Base-by-base conservation (phyloP, 495 filamentous ascomycete species). In the Lophium mytilinum region DNA sequence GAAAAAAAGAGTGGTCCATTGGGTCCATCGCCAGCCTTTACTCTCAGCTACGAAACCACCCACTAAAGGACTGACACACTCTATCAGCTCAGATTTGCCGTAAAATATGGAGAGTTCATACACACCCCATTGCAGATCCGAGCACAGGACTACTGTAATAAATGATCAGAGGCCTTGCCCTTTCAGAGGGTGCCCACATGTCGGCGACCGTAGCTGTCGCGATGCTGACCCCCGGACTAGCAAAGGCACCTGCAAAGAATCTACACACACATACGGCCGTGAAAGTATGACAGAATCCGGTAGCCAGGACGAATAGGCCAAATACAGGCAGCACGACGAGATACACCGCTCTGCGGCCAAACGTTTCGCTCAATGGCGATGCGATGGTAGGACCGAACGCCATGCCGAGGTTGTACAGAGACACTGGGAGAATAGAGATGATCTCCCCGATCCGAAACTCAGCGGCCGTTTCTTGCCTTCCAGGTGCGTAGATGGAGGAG, bases 1-100 rank as follows among this genome's bases (percentile, higher is more conserved):
- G 50, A 63, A 53, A 50, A 67, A 57, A 21, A 67, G 46, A 17
- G 51, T 56, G n/a, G 52, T 61, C 52, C 55, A 67, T 45, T 61
- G 58, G n/a, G 66, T 68, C 63, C 63, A 68, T 0, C 60, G 52
- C 66, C 66, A 68, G n/a, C 60, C 63, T 52, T 58, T 66, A 6
- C 41, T 43, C 21, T 58, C 30, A 3, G 45, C 46, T n/a, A 58
- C 60, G 48, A 63, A 63, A 12, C 66, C 66, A 14, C 66, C 63
- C 1, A 68, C 43, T 9, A 45, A 19, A 45, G 41, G 41, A 17
- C 41, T 45, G 19, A 14, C 15, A 5, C 12, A 30, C 3, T 3
- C 2, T 30, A 3, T 30, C 24, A 30, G 24, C 24, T 30, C 24
- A 30, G 2, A 30, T 6, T 30, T 30, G 24, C 6, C 24, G 6